A percentile compares a stretch with the other conserved stretches of the same genome.
phyloP scores from a whole-genome alignment of 352 stramenopile genomes.

The Phytopythium mirpurense region DNA sequence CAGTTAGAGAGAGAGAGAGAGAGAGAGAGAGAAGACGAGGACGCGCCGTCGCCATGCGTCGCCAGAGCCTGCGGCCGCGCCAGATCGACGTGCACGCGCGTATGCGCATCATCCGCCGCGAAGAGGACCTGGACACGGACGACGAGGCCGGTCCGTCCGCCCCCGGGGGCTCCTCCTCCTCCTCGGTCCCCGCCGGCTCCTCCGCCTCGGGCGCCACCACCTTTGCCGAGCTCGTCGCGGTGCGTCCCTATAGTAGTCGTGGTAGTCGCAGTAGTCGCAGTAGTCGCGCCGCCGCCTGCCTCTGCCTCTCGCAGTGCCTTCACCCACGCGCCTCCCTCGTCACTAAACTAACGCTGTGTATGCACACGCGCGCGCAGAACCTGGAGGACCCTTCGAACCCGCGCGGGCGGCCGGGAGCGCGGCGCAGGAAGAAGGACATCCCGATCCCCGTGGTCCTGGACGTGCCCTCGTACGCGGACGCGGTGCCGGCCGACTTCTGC shows the following conservation, averaged over 20 bases:
- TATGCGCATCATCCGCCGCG: slow-evolving; percentile 79
- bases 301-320: too few relatives aligned
- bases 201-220: slow-evolving; percentile 41
- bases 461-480: slow-evolving; percentile 60
- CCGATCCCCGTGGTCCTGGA: slow-evolving; percentile 77
- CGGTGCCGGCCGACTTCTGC: slow-evolving; percentile 63
- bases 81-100: slow-evolving; percentile 86
- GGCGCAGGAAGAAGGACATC: slow-evolving; percentile 84
- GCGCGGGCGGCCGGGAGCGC: background rate
- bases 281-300: too few relatives aligned
- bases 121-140: slow-evolving; percentile 73
- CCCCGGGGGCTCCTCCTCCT: slow-evolving; percentile 5
- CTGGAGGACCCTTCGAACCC: slow-evolving; percentile 53
- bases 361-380: slow-evolving; percentile 22
- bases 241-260: too few relatives aligned
- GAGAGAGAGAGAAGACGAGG: background rate
- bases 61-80: slow-evolving; percentile 79
- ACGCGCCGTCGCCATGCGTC: slow-evolving; percentile 36
- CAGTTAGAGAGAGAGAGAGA: too few relatives aligned
- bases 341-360: too few relatives aligned
- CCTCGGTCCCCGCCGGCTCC: slow-evolving; percentile 14
- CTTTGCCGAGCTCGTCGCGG: slow-evolving; percentile 73
- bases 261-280: too few relatives aligned
- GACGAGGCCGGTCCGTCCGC: slow-evolving; percentile 30
- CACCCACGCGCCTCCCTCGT: too few relatives aligned